A percentile compares a stretch with the other conserved stretches of the same genome.
phyloP scores from a whole-genome alignment of 768 basidiomycete genomes.

The Naganishia antarctica region DNA sequence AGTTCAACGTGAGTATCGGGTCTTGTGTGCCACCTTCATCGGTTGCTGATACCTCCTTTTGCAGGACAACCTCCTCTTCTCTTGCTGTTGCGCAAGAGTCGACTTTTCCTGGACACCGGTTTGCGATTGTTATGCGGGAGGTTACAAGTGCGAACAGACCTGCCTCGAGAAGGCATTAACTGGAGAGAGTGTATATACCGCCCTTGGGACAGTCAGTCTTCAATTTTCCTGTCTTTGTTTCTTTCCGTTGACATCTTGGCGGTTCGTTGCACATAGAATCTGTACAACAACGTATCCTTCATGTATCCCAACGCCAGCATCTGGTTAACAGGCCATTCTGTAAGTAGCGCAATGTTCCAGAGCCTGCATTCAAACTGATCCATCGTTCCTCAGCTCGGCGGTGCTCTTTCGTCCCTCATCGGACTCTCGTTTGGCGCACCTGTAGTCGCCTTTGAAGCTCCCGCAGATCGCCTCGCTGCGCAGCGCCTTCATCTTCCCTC shows the following conservation, averaged over 20 bases:
- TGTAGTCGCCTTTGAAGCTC: constrained; percentile 83
- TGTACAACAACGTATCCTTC: constrained; percentile 85
- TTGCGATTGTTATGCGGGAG: constrained; percentile 75
- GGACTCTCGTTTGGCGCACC: constrained; percentile 89
- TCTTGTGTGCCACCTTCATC: too few relatives aligned
- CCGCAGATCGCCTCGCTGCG: constrained; percentile 77
- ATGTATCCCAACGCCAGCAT: constrained; percentile 86
- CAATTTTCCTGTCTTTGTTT: constrained; percentile 1
- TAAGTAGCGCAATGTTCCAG: constrained; percentile 16
- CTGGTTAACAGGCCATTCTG: constrained; percentile 68
- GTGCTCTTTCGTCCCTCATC: constrained; percentile 73
- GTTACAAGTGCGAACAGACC: constrained; percentile 69
- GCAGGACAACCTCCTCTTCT: constrained; percentile 80
- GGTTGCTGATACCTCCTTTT: neutral
- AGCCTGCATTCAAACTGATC: neutral
- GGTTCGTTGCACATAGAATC: constrained; percentile 57
- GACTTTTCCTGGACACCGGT: constrained; percentile 90
- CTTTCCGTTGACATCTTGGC: neutral
- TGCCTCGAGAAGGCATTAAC: constrained; percentile 74
- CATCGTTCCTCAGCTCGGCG: constrained; percentile 71
- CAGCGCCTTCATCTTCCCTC: constrained; percentile 76
- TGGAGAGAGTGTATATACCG: constrained; percentile 82
- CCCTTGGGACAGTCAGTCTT: constrained; percentile 67
- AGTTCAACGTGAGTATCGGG: constrained; percentile 59
- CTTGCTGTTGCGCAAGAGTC: constrained; percentile 93